Evolutionary conservation across 78 protist species (phyloP), one percentile per base, ranked within the genome.

Genomic region (Dictyostelium firmibasis): DNA sequence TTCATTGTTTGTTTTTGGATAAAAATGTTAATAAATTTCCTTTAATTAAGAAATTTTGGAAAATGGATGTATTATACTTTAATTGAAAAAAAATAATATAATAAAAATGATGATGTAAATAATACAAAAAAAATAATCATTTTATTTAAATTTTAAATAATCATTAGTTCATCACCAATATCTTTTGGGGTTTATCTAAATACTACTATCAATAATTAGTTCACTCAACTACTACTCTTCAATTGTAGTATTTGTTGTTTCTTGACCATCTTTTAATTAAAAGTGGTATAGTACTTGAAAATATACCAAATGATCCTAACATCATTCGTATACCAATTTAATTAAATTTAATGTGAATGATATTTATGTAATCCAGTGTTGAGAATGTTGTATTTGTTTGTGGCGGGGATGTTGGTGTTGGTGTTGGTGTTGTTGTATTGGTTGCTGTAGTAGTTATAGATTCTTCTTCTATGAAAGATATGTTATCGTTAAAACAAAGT

Each of bases 401-500:
- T 72, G 36, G 53, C 3, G 81, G 5, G 35, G 18, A 33, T 74
- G 81, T 35, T 35, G 38, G 29, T 27, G 75, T 69, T 9, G 29
- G 7, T 14, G 53, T 35, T 14, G 79, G n/a, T n/a, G n/a, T n/a
- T n/a, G n/a, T n/a, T n/a, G n/a, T n/a, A n/a, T n/a, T n/a, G n/a
- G 20, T 11, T 18, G 41, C 2, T 23, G 57, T 4, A 31, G 57
- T 2, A 4, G 74, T 81, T 14, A 31, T 5, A 50, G 47, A 44
- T 33, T 41, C 47, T 38, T 69, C 16, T 38, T 64, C 76, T 36
- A 38, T 53, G 98, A 97, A 53, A 97, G 77, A 29, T n/a, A n/a
- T n/a, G n/a, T n/a, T n/a, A n/a, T n/a, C 98, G 50, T 29, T 97
- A 97, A 25, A 96, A 43, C 98, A 97, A 97, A 25, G 78, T 96